Conservation (phyloP, 1,284 basidiomycete genomes). For the Ganoderma resinaceum region DNA sequence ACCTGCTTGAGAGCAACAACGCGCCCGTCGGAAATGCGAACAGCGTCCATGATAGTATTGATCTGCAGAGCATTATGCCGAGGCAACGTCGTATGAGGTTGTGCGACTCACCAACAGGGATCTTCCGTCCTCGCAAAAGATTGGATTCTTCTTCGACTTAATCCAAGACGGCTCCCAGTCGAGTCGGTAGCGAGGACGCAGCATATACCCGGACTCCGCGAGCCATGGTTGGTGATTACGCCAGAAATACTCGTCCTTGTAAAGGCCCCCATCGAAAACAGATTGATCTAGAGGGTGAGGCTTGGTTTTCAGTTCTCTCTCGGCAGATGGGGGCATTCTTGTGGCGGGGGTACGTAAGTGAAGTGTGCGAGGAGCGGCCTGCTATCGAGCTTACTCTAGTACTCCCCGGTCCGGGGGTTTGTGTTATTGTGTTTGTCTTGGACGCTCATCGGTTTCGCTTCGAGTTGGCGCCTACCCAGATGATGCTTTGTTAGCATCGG, state of each 20-base stretch:
- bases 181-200: constrained; percentile 26
- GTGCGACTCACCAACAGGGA: background rate
- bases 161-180: constrained; percentile 29
- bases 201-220: constrained; percentile 23
- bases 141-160: background rate
- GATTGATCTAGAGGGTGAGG: too few relatives aligned
- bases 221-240: constrained; percentile 27
- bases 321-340: too few relatives aligned
- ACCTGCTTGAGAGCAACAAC: constrained; percentile 13
- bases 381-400: too few relatives aligned
- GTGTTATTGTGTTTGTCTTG: too few relatives aligned
- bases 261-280: background rate
- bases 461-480: too few relatives aligned
- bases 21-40: constrained; percentile 16
- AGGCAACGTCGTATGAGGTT: background rate
- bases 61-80: background rate
- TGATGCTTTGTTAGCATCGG: background rate
- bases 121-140: constrained; percentile 21
- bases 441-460: too few relatives aligned
- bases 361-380: too few relatives aligned
- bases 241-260: constrained; percentile 9
- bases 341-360: too few relatives aligned
- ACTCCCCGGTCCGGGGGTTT: too few relatives aligned
- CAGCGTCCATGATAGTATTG: constrained; percentile 18
- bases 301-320: too few relatives aligned